These are phyloP conservation scores for Populus davidiana DNA, from an alignment of 345 rosid genomes.

Conservation along the genomic window DNA sequence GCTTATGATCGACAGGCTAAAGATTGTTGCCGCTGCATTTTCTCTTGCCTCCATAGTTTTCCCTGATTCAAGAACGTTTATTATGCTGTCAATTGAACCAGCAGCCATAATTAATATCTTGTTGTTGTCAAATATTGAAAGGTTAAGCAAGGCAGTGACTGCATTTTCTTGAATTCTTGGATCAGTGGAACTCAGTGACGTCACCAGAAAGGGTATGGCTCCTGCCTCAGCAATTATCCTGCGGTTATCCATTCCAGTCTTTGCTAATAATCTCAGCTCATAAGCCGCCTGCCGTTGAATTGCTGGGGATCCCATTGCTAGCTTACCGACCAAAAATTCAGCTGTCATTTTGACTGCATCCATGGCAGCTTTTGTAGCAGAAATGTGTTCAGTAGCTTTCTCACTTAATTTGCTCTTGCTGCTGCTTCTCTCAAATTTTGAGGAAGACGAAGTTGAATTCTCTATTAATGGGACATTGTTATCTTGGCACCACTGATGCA, in stretches of 20 bases:
- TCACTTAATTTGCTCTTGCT: constrained; percentile 27
- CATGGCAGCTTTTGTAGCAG: constrained; percentile 45
- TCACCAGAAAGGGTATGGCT: constrained; percentile 63
- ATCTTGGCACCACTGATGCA: constrained; percentile 68
- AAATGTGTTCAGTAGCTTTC: constrained; percentile 45
- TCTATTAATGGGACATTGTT: constrained; percentile 48
- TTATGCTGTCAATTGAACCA: constrained; percentile 55
- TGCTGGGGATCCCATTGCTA: constrained; percentile 57
- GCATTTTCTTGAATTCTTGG: constrained; percentile 63
- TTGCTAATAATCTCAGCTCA: constrained; percentile 61
- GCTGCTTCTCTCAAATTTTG: constrained; percentile 25
- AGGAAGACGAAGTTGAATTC: constrained; percentile 31
- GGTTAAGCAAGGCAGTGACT: constrained; percentile 63
- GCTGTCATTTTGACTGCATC: constrained; percentile 67
- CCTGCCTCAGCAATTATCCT: constrained; percentile 63
- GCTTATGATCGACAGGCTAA: constrained; percentile 56
- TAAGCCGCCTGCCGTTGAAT: constrained; percentile 69
- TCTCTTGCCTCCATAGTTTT: constrained; percentile 65
- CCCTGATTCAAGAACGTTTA: constrained; percentile 52
- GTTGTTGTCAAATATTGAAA: constrained; percentile 58
- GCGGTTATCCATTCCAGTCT: constrained; percentile 62
- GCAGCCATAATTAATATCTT: constrained; percentile 64
- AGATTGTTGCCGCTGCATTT: constrained; percentile 69
- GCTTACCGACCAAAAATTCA: constrained; percentile 67
- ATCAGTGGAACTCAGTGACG: constrained; percentile 44